Conservation (phyloP, 2,329 filamentous ascomycete genomes). For the Trichoderma sp. region DNA sequence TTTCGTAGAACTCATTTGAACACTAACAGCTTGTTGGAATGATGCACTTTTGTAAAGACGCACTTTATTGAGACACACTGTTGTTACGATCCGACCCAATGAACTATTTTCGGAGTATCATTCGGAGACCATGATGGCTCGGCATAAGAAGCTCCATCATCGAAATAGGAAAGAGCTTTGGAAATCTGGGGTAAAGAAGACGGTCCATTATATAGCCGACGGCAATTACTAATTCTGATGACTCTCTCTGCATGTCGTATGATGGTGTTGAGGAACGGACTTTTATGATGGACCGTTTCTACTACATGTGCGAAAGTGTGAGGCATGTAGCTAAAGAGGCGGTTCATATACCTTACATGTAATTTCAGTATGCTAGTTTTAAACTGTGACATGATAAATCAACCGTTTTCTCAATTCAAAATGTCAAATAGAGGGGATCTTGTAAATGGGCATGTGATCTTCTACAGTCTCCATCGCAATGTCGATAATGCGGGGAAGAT, state of each 20-base stretch:
- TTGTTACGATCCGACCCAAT: not conserved
- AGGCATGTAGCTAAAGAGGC: not conserved
- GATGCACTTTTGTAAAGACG: no score
- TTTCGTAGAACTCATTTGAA: no score
- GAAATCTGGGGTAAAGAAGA: not conserved
- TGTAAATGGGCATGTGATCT: not conserved
- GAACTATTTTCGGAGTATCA: not conserved
- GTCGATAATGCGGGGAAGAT: conserved; percentile 8
- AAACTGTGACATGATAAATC: no score
- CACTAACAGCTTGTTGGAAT: not conserved
- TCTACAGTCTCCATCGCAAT: not conserved
- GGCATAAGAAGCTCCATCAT: not conserved
- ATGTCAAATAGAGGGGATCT: not conserved
- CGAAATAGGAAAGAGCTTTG: not conserved
- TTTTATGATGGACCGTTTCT: not conserved
- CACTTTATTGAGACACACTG: no score
- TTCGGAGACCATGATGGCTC: not conserved
- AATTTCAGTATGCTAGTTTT: not conserved
- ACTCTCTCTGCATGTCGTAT: not conserved
- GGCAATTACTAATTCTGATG: not conserved
- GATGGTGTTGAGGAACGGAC: not conserved
- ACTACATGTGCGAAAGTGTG: not conserved
- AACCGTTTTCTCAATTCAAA: not conserved
- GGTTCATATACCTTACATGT: not conserved
- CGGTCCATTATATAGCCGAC: not conserved